Conservation (phyloP, 1,284 basidiomycete species). For the Stygiomarasmius scandens region DNA sequence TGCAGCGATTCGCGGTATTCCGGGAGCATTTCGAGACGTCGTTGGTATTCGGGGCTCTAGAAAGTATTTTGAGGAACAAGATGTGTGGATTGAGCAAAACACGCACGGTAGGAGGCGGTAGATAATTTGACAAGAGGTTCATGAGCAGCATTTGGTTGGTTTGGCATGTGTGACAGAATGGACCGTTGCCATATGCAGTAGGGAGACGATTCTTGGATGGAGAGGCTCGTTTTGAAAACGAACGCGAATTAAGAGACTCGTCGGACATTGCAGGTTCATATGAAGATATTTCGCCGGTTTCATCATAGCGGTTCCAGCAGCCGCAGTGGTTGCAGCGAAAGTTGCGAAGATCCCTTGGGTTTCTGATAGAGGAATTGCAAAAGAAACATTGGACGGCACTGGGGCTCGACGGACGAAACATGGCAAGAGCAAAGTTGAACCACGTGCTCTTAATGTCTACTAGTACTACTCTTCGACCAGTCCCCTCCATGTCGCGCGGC, state of each 20-base stretch:
- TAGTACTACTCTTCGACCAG: conserved; percentile 25
- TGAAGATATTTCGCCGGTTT: conserved; percentile 73
- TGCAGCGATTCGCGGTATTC: conserved; percentile 77
- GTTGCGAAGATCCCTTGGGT: conserved; percentile 50
- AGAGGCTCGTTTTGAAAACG: conserved; percentile 76
- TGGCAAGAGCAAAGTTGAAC: conserved; percentile 16
- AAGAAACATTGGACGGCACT: conserved; percentile 62
- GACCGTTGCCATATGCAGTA: conserved; percentile 53
- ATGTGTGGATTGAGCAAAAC: conserved; percentile 1
- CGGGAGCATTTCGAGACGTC: conserved; percentile 63
- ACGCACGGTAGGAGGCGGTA: conserved; percentile 68
- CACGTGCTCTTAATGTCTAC: conserved; percentile 36
- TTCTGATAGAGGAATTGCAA: conserved; percentile 53
- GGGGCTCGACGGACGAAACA: conserved; percentile 37
- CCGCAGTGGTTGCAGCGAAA: conserved; percentile 70
- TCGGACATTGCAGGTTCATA: conserved; percentile 90
- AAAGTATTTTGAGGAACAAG: conserved; percentile 10
- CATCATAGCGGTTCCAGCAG: conserved; percentile 74
- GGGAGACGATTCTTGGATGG: conserved; percentile 69
- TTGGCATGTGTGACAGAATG: conserved; percentile 85
- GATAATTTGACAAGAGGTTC: conserved; percentile 86
- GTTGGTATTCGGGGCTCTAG: conserved; percentile 72
- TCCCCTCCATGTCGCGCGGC: conserved; percentile 46
- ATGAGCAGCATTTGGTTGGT: conserved; percentile 89
- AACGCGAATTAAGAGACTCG: conserved; percentile 65